phyloP scores from a whole-genome alignment of 495 filamentous ascomycete genomes.

The Penicillium lividum region DNA sequence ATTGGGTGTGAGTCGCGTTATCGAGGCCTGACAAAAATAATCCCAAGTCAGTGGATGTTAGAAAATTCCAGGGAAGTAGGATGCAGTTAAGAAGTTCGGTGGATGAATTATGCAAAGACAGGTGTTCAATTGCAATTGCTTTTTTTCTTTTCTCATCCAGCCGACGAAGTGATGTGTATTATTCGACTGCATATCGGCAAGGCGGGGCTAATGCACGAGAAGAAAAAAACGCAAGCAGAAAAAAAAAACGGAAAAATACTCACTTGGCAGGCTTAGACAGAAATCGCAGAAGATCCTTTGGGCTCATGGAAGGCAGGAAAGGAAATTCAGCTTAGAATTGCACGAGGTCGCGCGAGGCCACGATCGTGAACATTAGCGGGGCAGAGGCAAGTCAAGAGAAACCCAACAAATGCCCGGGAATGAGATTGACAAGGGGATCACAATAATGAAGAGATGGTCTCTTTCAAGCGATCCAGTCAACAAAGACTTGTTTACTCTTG shows the following conservation, averaged over 20 bases:
- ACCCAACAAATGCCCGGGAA: slow-evolving; percentile 27
- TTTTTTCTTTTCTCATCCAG: neutral
- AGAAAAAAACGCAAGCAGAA: neutral
- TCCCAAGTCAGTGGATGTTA: slow-evolving; percentile 11
- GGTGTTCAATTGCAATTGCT: neutral
- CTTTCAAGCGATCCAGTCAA: neutral
- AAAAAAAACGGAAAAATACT: slow-evolving; percentile 30
- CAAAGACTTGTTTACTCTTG: slow-evolving; percentile 13
- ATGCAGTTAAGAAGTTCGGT: neutral
- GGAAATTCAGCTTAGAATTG: slow-evolving; percentile 38
- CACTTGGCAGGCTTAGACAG: slow-evolving; percentile 96
- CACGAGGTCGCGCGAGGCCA: slow-evolving; percentile 40
- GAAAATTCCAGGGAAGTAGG: neutral
- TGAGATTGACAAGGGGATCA: slow-evolving; percentile 12
- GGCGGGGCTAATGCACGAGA: neutral
- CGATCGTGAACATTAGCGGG: slow-evolving; percentile 42
- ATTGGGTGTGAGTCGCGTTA: slow-evolving; percentile 60
- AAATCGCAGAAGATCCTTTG: slow-evolving; percentile 88
- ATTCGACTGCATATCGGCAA: neutral
- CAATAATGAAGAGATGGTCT: neutral
- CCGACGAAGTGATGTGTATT: neutral
- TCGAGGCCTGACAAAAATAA: slow-evolving; percentile 69
- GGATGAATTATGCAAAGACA: neutral
- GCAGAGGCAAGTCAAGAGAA: slow-evolving; percentile 16
- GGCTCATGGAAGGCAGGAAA: slow-evolving; percentile 75